Evolutionary conservation across 352 stramenopile genomes (phyloP), one percentile per base, ranked within the genome.

Genomic region (Phytophthora rubi): DNA sequence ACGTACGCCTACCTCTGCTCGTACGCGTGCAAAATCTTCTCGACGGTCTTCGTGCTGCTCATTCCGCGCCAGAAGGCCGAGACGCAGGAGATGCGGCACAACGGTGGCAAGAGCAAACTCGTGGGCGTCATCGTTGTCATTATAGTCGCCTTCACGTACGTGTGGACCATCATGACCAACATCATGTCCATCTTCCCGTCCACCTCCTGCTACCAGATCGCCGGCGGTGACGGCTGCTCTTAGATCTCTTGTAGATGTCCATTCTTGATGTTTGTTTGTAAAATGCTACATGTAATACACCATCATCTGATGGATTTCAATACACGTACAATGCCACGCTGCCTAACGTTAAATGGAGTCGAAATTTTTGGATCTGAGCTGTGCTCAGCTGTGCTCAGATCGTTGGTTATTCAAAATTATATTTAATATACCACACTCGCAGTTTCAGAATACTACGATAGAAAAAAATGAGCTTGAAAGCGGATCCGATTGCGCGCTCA

Each of bases 111-210:
- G 51, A 83, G 65, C 60, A 86, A 82, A 58, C 12, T 76, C 16
- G 58, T 82, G 35, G 80, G 72, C 16, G 58, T 77, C 55, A 52
- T 82, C 15, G 82, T 70, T 2, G 75, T 88, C 6, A 21, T 81
- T 48, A 54, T 81, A 3, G 48, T 82, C 37, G 58, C 68, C 33
- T 85, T 82, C 67, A 72, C 77, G n/a, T 82, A 84, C 48, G 56
- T 73, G 9, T 88, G 80, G 77, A 81, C 77, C 21, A 72, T 85
- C 45, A 76, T 84, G 62, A 88, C 77, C 53, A 88, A 85, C 68
- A 53, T 82, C 68, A 85, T 88, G 75, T 76, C 69, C 26, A 84
- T 88, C 59, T 82, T 71, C 58, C 74, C 77, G 3, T 63, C 53
- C 53, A 85, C 80, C 7, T 77, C 77, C 2, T 88, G 80, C 68